A percentile compares a stretch with the other conserved stretches of the same genome.
These are phyloP conservation scores for Blastobotrys chiropterorum DNA, from an alignment of 805 yeast genomes.

Conservation along the genomic window DNA sequence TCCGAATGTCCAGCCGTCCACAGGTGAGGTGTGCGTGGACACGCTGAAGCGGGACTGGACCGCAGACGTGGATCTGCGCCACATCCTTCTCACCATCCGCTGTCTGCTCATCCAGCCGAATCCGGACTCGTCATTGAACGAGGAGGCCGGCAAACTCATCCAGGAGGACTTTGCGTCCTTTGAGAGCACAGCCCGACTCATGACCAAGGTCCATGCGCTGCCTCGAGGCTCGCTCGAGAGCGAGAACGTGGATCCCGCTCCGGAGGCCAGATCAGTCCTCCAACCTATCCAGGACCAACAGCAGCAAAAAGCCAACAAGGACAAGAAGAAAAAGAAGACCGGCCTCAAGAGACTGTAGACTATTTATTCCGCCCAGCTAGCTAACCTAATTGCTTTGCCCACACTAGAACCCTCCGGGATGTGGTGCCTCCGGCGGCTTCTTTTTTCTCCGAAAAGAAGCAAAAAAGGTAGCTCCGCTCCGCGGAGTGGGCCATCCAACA, in stretches of 20 bases:
- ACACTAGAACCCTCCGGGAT: no score
- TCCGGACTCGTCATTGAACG: conserved; percentile 29
- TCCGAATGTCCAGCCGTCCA: conserved; percentile 27
- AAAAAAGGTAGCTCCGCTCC: no score
- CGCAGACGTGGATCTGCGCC: conserved; percentile 22
- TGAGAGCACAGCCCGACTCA: conserved; percentile 24
- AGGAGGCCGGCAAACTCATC: conserved; percentile 28
- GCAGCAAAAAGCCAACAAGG: not conserved
- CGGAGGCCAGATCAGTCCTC: not conserved
- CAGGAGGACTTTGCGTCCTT: conserved; percentile 25
- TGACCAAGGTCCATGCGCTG: conserved; percentile 28
- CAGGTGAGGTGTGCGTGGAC: conserved; percentile 31
- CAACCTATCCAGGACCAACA: not conserved
- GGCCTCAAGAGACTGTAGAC: conserved; percentile 3
- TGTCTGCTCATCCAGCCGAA: conserved; percentile 29
- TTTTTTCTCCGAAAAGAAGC: no score
- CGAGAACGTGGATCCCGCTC: not conserved
- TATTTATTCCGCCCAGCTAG: not conserved
- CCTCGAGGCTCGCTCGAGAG: not conserved
- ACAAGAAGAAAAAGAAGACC: not conserved
- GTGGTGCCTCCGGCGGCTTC: no score
- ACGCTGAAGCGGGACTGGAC: conserved; percentile 29
- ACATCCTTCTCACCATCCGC: conserved; percentile 26
- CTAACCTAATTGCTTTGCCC: not conserved
- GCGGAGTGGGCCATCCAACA: no score